Base-by-base conservation (phyloP, 1,284 basidiomycete genomes). In the Tremellales sp. region DNA sequence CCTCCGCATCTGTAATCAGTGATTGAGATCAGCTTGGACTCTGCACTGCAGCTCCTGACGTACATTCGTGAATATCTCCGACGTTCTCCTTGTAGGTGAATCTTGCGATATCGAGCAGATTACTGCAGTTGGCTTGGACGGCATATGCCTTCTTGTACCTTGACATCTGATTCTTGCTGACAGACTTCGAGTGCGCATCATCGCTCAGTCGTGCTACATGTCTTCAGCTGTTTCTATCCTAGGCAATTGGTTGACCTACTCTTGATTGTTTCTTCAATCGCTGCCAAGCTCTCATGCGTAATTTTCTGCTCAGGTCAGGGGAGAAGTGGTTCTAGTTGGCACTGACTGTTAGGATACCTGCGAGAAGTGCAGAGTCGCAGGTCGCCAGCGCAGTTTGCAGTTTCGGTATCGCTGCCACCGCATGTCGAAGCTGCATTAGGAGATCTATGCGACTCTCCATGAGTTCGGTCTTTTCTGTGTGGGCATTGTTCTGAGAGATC, bases 31-130 rank as follows among this genome's bases (percentile, higher is more conserved):
- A 35, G 31, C 42, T 36, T 26, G 9, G 7, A 14, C 38, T 19
- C 9, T 36, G 14, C 8, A 36, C 9, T 36, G 34, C 34, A 36
- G 9, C 8, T 19, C 34, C 18, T 9, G 34, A 43, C 32, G 10
- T 32, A 43, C 33, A 25, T 16, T 51, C 44, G 13, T 47, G 33
- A 40, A 93, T 89, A 60, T 95, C 91, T 3, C 81, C 79, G 14
- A 91, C 77, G 56, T 93, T 93, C 66, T 95, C 92, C 59, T 85
- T 87, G 74, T 86, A 90, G 0, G 92, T 93, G 63, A 89, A 86
- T 7, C 93, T 80, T 1, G 92, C 93, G 3, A 97, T 87, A 55
- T 97, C 92, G 10, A 97, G 81, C 9, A 94, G 77, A 18, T 81
- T 81, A 55, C 90, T 87, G 57, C 78, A 80, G 51, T 86, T 85